phyloP scores from a whole-genome alignment of 768 basidiomycete genomes.

The Russula virescens region DNA sequence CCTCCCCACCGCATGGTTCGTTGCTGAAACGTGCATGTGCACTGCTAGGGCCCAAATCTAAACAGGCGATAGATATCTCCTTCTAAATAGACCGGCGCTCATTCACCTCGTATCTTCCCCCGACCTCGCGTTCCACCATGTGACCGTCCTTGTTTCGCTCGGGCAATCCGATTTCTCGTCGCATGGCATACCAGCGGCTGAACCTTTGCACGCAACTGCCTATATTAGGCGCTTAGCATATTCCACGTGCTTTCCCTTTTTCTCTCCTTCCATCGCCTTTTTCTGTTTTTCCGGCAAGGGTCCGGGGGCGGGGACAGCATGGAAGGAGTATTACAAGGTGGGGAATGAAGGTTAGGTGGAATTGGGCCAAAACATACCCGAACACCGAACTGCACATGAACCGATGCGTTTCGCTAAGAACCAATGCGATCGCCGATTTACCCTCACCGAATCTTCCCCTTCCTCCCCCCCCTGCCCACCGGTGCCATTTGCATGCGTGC shows the following conservation, averaged over 20 bases:
- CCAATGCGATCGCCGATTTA: slow-evolving; percentile 6
- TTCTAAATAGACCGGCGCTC: neutral
- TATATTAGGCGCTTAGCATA: neutral
- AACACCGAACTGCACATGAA: neutral
- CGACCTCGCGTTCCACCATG: neutral
- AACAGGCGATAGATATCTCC: slow-evolving; percentile 6
- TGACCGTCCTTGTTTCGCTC: neutral
- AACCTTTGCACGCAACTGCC: neutral
- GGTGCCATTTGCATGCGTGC: too few species aligned
- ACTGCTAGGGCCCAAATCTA: too few species aligned
- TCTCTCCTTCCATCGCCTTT: neutral
- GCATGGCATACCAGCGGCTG: neutral
- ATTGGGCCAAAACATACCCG: too few species aligned
- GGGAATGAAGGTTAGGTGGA: too few species aligned
- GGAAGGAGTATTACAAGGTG: too few species aligned
- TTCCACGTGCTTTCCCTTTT: neutral
- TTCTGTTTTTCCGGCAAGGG: neutral
- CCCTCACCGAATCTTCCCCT: too few species aligned
- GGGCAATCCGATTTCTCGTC: neutral
- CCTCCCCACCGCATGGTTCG: neutral
- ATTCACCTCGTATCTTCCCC: neutral
- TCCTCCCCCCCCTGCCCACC: neutral
- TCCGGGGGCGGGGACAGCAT: too few species aligned
- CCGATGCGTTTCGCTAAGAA: neutral
- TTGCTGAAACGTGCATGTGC: neutral